phyloP scores from a whole-genome alignment of 1,284 basidiomycete species.

The Spongispora temasekensis region DNA sequence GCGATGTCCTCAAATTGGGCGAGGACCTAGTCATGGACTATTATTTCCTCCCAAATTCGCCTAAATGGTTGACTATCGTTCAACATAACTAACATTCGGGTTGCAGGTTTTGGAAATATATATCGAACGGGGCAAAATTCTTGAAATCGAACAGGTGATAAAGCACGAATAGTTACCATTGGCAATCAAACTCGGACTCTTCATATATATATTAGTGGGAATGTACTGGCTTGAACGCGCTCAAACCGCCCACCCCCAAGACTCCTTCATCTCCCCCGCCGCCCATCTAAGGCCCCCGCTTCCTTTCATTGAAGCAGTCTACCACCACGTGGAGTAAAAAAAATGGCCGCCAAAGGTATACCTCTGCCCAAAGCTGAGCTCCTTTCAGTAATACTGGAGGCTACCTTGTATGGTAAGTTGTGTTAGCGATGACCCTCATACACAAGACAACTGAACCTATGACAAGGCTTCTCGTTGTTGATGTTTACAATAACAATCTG shows the following conservation, averaged over 20 bases:
- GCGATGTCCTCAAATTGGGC: too few relatives aligned
- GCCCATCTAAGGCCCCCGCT: background rate
- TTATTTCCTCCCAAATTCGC: too few relatives aligned
- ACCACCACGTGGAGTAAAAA: too few relatives aligned
- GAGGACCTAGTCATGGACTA: too few relatives aligned
- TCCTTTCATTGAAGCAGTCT: background rate
- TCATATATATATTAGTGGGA: background rate
- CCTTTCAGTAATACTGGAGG: background rate
- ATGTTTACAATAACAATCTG: slow-evolving; percentile 23
- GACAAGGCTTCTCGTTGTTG: slow-evolving; percentile 20
- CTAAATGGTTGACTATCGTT: too few relatives aligned
- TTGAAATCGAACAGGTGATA: too few relatives aligned
- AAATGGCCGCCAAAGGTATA: background rate
- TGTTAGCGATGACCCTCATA: background rate
- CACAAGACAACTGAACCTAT: background rate
- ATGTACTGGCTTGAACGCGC: background rate
- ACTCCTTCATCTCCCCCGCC: background rate
- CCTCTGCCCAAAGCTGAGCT: background rate
- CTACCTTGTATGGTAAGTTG: background rate
- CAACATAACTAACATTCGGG: too few relatives aligned
- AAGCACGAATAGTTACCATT: too few relatives aligned
- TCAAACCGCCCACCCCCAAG: too few relatives aligned
- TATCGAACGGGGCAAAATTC: too few relatives aligned
- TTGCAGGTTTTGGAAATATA: too few relatives aligned
- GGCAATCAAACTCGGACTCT: background rate